Evolutionary conservation across 83 land plant species (phyloP).

Genomic region (Picea mariana): DNA sequence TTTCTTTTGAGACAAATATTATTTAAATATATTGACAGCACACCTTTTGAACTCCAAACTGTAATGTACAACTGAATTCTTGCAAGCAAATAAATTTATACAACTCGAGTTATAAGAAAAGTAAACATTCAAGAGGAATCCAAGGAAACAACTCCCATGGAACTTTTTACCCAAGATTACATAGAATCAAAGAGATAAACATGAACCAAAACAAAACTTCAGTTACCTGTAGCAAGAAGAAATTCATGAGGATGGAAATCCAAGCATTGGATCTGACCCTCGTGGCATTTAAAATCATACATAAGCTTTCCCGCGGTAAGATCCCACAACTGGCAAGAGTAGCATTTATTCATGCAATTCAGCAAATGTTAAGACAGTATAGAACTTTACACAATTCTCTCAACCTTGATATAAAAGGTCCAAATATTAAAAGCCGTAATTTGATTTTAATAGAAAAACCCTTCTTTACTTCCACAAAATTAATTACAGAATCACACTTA

Average conservation of each 20-base stretch:
- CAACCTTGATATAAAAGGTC: not conserved
- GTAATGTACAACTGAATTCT: too few relatives aligned
- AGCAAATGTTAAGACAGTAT: not conserved
- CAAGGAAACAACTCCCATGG: too few relatives aligned
- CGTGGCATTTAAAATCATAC: slow-evolving; percentile 91
- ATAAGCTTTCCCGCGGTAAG: slow-evolving; percentile 92
- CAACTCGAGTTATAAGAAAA: too few relatives aligned
- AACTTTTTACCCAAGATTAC: too few relatives aligned
- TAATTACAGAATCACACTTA: not conserved
- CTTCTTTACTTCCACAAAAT: not conserved
- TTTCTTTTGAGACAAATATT: too few relatives aligned
- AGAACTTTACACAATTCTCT: not conserved
- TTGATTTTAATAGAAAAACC: not conserved
- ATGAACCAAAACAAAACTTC: not conserved
- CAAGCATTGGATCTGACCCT: slow-evolving; percentile 76
- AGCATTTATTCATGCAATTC: not conserved
- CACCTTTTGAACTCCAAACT: too few relatives aligned
- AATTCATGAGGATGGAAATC: slow-evolving; percentile 97
- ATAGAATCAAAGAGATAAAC: too few relatives aligned
- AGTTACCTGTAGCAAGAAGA: slow-evolving; percentile 83
- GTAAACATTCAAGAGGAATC: too few relatives aligned
- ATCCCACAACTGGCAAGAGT: slow-evolving; percentile 78
- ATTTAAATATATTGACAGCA: too few relatives aligned
- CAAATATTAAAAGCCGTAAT: not conserved
- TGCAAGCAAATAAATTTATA: too few relatives aligned